Evolutionary conservation across 495 filamentous ascomycete species (phyloP).

Genomic region (Oidiodendron maius): DNA sequence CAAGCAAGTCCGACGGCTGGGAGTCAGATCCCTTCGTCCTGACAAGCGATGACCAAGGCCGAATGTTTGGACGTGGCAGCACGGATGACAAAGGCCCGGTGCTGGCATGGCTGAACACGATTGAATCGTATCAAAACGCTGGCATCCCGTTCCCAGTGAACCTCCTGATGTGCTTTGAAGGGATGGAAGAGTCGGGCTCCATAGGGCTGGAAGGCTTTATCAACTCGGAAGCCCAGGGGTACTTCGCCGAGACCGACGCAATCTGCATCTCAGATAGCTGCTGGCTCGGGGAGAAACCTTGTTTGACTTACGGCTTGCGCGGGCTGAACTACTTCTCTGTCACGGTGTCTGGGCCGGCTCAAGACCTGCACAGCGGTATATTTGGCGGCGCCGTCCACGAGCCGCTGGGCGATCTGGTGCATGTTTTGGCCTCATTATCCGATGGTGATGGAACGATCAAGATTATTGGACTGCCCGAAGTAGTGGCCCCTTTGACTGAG

Average conservation of each 20-base stretch:
- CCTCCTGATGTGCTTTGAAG: slow-evolving; percentile 98
- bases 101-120: slow-evolving; percentile 94
- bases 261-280: slow-evolving; percentile 99
- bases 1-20: slow-evolving; percentile 91
- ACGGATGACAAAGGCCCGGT: slow-evolving; percentile 99
- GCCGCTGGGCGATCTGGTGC: slow-evolving; percentile 94
- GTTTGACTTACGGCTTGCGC: slow-evolving; percentile 94
- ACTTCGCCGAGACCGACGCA: slow-evolving; percentile 90
- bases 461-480: slow-evolving; percentile 82
- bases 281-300: slow-evolving; percentile 98
- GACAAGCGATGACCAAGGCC: slow-evolving; percentile 75
- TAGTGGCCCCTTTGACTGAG: slow-evolving; percentile 79
- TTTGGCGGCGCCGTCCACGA: slow-evolving; percentile 95
- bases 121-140: slow-evolving; percentile 93
- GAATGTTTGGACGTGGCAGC: slow-evolving; percentile 92
- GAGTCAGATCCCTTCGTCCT: slow-evolving; percentile 90
- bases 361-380: slow-evolving; percentile 93
- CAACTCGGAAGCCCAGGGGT: slow-evolving; percentile 79
- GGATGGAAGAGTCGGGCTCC: slow-evolving; percentile 99
- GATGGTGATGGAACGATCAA: slow-evolving; percentile 84
- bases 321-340: slow-evolving; percentile 96
- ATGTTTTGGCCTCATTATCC: slow-evolving; percentile 74
- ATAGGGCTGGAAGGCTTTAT: slow-evolving; percentile 96
- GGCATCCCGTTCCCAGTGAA: slow-evolving; percentile 95
- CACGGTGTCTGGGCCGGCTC: slow-evolving; percentile 78